A percentile compares a stretch with the other conserved stretches of the same genome.
Evolutionary conservation across 345 rosid genomes (phyloP).

Genomic region (Jatropha curcas): DNA sequence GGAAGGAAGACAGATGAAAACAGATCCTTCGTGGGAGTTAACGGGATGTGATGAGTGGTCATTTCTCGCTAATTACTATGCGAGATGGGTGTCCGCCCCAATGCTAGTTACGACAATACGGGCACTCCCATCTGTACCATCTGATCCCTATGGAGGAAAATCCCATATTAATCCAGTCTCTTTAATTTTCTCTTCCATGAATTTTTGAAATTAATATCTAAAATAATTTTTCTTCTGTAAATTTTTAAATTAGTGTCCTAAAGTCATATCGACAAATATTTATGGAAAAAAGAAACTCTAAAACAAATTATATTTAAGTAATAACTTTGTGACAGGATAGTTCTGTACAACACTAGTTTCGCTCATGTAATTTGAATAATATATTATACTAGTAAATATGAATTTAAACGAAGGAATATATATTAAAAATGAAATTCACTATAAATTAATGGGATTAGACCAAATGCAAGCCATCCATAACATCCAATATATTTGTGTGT

Average conservation of each 20-base stretch:
- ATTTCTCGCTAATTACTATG: slow-evolving; percentile 17
- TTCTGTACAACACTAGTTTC: too few relatives aligned
- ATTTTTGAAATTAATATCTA: too few relatives aligned
- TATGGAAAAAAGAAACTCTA: too few relatives aligned
- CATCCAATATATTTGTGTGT: slow-evolving; percentile 19
- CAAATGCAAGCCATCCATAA: slow-evolving; percentile 23
- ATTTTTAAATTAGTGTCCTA: too few relatives aligned
- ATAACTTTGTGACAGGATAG: too few relatives aligned
- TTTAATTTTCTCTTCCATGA: neutral
- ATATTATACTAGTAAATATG: slow-evolving; percentile 5
- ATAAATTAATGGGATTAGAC: neutral
- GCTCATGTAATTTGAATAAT: too few relatives aligned
- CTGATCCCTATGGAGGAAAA: slow-evolving; percentile 42
- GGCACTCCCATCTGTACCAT: slow-evolving; percentile 41
- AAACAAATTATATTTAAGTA: too few relatives aligned
- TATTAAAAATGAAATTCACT: neutral
- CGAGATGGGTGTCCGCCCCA: slow-evolving; percentile 53
- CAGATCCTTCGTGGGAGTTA: slow-evolving; percentile 63
- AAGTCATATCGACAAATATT: too few relatives aligned
- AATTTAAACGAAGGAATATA: slow-evolving; percentile 8
- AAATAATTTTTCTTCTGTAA: too few relatives aligned
- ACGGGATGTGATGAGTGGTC: slow-evolving; percentile 67
- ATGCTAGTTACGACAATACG: slow-evolving; percentile 58
- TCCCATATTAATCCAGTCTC: neutral
- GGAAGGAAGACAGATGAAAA: accelerated